These are phyloP conservation scores for Gossypium anomalum DNA, from an alignment of 345 rosid species.

Conservation along the genomic window DNA sequence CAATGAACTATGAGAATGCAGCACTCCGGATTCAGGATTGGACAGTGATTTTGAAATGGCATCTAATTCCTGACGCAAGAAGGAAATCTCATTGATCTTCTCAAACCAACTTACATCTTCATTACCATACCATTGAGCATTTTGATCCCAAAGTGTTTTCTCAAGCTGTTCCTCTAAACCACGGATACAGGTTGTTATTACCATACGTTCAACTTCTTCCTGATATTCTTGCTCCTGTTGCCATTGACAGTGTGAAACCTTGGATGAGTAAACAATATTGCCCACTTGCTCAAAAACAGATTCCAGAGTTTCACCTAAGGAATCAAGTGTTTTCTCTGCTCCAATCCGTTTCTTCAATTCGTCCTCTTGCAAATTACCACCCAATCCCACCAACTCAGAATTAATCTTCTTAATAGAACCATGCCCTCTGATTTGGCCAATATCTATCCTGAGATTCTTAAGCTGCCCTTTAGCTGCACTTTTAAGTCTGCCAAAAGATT, in stretches of 20 bases:
- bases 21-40: conserved; percentile 46
- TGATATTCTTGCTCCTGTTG: conserved; percentile 49
- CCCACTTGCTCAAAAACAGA: conserved; percentile 30
- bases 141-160: conserved; percentile 40
- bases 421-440: conserved; percentile 39
- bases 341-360: conserved; percentile 33
- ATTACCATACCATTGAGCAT: conserved; percentile 27
- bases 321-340: conserved; percentile 37
- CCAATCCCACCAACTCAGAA: conserved; percentile 41
- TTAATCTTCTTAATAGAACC: conserved; percentile 28
- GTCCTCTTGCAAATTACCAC: conserved; percentile 36
- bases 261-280: conserved; percentile 30
- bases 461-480: conserved; percentile 43
- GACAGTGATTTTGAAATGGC: conserved; percentile 46
- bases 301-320: conserved; percentile 35
- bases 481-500: conserved; percentile 36
- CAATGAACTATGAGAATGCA: conserved; percentile 41
- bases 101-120: conserved; percentile 34
- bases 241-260: conserved; percentile 39
- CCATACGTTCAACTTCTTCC: conserved; percentile 45
- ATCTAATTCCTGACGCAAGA: conserved; percentile 67
- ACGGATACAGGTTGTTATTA: conserved; percentile 38
- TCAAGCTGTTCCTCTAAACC: conserved; percentile 57
- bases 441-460: conserved; percentile 50
- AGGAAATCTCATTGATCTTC: conserved; percentile 54